Base-by-base conservation (phyloP, 805 yeast species). In the Deakozyma indianensis region DNA sequence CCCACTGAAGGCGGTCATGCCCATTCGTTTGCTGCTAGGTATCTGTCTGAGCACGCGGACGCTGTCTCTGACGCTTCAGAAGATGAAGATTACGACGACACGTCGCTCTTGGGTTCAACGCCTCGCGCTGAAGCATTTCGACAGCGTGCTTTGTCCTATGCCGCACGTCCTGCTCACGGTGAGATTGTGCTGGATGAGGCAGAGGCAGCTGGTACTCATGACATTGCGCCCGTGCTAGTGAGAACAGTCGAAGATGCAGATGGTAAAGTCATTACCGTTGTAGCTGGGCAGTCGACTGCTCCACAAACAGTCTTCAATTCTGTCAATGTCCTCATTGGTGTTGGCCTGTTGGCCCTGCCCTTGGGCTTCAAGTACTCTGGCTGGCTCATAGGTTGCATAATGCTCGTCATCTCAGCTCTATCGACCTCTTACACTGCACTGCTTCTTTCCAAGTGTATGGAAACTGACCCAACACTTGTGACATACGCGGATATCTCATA, bases 401-500 rank as follows among this genome's bases (percentile, higher is more conserved):
- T 83, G 21, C 62, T 87, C 46, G 47, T 73, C 1, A 48, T 71
- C 2, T 77, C 88, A 58, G 92, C 92, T 1, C 43, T 66, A 11
- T 63, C 78, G 23, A 86, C 95, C 2, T 80, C 73, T 52, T 78
- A 85, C 69, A 79, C 92, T 1, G 95, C 95, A 5, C 70, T 71
- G 3, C 65, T 85, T 43, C 67, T 87, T 47, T 79, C 90, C 14
- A 70, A 73, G 48, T 78, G 94, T 51, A 71, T 86, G 71, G 86
- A 80, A 50, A 80, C 86, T 1, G 92, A 86, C 63, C 79, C 74
- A 15, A 79, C 92, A 0, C 64, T 86, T 45, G 78, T 81, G 69
- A 83, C 95, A 0, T 87, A 86, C 60, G 94, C 95, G 0, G 96
- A 87, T 64, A 68, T 87, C 43, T 94, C 94, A 2, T 80, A 75